Conservation (phyloP, 148 eudicot genomes). For the Bassia scoparia region DNA sequence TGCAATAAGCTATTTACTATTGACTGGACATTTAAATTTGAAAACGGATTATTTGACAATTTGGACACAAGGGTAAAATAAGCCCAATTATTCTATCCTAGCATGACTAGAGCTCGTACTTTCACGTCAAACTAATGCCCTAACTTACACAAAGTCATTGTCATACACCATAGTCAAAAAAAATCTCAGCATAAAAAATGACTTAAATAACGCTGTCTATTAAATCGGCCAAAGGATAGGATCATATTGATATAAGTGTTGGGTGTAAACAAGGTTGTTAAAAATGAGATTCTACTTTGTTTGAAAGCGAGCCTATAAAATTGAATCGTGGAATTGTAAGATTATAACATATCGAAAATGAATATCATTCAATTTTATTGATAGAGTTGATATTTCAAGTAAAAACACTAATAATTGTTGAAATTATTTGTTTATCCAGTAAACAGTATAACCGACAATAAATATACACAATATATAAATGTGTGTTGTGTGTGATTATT, state of each 20-base stretch:
- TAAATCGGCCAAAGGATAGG: background rate
- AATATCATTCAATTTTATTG: too few species aligned
- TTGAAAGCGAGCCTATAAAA: too few species aligned
- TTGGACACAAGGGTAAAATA: background rate
- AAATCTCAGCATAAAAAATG: slow-evolving; percentile 8
- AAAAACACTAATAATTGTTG: too few species aligned
- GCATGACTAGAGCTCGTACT: background rate
- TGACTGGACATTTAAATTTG: background rate
- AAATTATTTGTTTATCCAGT: too few species aligned
- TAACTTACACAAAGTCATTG: background rate
- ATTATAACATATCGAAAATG: too few species aligned
- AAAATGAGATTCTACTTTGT: too few species aligned
- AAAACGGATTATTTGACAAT: background rate
- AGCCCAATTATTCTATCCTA: background rate
- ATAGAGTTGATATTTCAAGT: too few species aligned
- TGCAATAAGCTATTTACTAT: background rate
- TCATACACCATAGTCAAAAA: background rate
- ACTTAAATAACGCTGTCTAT: background rate
- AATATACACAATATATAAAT: too few species aligned
- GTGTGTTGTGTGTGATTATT: too few species aligned
- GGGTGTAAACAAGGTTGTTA: too few species aligned
- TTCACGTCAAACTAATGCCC: background rate
- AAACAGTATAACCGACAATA: too few species aligned
- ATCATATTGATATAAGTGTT: background rate
- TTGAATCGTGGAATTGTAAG: too few species aligned